A percentile compares a stretch with the other conserved stretches of the same genome.
Conservation (phyloP, 2,329 filamentous ascomycete species). For the Harringtonia aguacate region DNA sequence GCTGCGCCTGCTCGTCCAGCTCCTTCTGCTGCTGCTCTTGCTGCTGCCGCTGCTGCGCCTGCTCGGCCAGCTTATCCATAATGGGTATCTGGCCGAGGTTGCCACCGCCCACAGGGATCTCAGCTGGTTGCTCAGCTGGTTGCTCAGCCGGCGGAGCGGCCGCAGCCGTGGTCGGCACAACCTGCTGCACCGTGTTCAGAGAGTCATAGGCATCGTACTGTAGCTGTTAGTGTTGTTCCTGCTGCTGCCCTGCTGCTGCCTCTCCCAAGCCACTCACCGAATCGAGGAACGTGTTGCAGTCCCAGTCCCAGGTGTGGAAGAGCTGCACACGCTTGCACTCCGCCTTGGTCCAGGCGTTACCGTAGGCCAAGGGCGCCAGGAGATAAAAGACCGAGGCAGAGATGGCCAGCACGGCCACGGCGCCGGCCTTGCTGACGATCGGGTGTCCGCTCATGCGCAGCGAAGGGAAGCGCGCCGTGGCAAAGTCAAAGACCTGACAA, state of each 20-base stretch:
- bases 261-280: slow-evolving; percentile 59
- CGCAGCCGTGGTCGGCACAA: background rate
- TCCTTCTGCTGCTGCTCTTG: no score
- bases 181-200: slow-evolving; percentile 13
- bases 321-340: slow-evolving; percentile 84
- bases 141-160: slow-evolving; percentile 3
- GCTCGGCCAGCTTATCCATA: background rate
- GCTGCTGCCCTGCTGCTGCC: no score
- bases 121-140: background rate
- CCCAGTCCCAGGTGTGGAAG: slow-evolving; percentile 88
- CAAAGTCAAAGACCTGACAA: slow-evolving; percentile 82
- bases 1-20: slow-evolving; percentile 4
- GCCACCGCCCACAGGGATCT: background rate
- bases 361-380: slow-evolving; percentile 85
- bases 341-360: slow-evolving; percentile 83
- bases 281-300: slow-evolving; percentile 87
- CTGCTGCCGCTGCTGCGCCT: slow-evolving; percentile 13
- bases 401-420: slow-evolving; percentile 62
- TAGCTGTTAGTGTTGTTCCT: no score
- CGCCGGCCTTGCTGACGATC: slow-evolving; percentile 62
- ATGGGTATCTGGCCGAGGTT: slow-evolving; percentile 16
- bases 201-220: slow-evolving; percentile 41
- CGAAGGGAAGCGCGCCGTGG: slow-evolving; percentile 59
- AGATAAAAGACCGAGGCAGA: slow-evolving; percentile 68
- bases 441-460: slow-evolving; percentile 61